Conservation (phyloP, 2,329 filamentous ascomycete species). For the Trichoderma sp. region DNA sequence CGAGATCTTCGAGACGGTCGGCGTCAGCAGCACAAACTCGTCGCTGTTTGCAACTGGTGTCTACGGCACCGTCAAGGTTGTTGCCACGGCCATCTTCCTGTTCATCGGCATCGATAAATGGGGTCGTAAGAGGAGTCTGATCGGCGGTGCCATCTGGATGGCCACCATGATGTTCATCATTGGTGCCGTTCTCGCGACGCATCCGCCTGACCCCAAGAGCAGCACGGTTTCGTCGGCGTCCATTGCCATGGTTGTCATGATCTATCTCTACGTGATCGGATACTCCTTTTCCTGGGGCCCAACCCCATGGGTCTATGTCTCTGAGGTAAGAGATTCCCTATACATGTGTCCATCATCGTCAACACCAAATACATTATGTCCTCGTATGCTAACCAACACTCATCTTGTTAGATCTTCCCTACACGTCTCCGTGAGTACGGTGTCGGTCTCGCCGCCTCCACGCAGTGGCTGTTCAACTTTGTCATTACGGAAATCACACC, state of each 20-base stretch:
- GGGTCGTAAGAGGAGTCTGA: slow-evolving; percentile 56
- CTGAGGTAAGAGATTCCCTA: slow-evolving; percentile 12
- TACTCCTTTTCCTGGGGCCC: slow-evolving; percentile 23
- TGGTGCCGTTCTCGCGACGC: slow-evolving; percentile 32
- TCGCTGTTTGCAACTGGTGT: slow-evolving; percentile 32
- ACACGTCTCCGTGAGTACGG: slow-evolving; percentile 22
- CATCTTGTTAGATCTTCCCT: slow-evolving; percentile 16
- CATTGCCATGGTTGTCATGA: slow-evolving; percentile 24
- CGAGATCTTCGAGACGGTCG: slow-evolving; percentile 31
- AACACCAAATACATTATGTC: not conserved
- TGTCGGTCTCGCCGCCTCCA: slow-evolving; percentile 60
- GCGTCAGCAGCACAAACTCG: slow-evolving; percentile 24
- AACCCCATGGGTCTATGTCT: slow-evolving; percentile 23
- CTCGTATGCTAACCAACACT: not conserved
- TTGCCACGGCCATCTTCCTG: slow-evolving; percentile 43
- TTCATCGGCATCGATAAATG: slow-evolving; percentile 29
- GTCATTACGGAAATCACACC: slow-evolving; percentile 44
- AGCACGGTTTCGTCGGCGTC: slow-evolving; percentile 20
- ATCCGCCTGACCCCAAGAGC: slow-evolving; percentile 18
- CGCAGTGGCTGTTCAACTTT: slow-evolving; percentile 68
- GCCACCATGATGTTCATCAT: slow-evolving; percentile 43
- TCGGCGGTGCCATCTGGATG: slow-evolving; percentile 69
- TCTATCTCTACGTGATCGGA: slow-evolving; percentile 21
- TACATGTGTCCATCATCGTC: not conserved
- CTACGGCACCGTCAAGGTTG: slow-evolving; percentile 30